A percentile compares a stretch with the other conserved stretches of the same genome.
Conservation (phyloP, 805 yeast genomes). For the Candida nitratophila region DNA sequence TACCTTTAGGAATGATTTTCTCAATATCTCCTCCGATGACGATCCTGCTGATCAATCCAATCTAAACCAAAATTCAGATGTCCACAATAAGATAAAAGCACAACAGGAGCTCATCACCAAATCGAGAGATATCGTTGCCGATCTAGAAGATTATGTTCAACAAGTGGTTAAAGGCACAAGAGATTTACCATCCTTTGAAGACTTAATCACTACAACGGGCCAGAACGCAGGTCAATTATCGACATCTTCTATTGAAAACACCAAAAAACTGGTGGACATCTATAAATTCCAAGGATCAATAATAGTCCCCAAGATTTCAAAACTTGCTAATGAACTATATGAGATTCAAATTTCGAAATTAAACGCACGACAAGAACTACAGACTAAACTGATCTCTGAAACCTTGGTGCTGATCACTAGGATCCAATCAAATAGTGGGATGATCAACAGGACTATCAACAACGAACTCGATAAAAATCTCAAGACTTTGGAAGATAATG, state of each 20-base stretch:
- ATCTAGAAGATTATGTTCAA: conserved; percentile 17
- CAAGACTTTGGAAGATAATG: conserved; percentile 22
- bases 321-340: conserved; percentile 28
- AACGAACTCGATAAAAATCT: conserved; percentile 26
- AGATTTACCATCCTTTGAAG: conserved; percentile 23
- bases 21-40: conserved; percentile 12
- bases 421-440: conserved; percentile 31
- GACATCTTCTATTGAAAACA: conserved; percentile 15
- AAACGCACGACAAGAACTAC: conserved; percentile 23
- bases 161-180: conserved; percentile 14
- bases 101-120: conserved; percentile 10
- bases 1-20: conserved; percentile 29
- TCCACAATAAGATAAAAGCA: neutral
- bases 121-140: conserved; percentile 13
- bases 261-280: conserved; percentile 12
- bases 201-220: conserved; percentile 22
- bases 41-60: conserved; percentile 1
- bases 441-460: conserved; percentile 22
- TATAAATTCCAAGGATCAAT: conserved; percentile 15
- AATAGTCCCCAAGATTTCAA: conserved; percentile 25
- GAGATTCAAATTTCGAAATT: conserved; percentile 30
- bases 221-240: conserved; percentile 21
- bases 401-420: conserved; percentile 28
- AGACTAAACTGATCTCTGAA: conserved; percentile 25
- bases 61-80: neutral